Percentiles rank a stretch among this genome's conserved stretches.
These are phyloP conservation scores for Cyclocybe aegerita DNA, from an alignment of 768 basidiomycete species.

Conservation along the genomic window DNA sequence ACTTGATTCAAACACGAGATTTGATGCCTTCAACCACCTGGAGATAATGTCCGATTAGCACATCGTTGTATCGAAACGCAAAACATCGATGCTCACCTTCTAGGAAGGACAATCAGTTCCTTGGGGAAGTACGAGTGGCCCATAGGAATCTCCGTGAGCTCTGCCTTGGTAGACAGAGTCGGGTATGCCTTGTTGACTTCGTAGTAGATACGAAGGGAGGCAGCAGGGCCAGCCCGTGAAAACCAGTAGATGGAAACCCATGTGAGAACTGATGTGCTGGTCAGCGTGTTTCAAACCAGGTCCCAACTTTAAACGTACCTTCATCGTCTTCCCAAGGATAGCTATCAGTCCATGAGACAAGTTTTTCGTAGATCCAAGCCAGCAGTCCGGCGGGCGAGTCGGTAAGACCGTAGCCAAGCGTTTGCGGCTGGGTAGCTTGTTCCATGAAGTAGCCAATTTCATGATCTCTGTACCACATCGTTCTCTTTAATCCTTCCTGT, in stretches of 20 bases:
- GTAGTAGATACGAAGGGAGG: slow-evolving; percentile 59
- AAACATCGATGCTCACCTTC: slow-evolving; percentile 22
- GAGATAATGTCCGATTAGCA: background rate
- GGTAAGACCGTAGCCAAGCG: slow-evolving; percentile 50
- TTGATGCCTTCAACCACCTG: slow-evolving; percentile 42
- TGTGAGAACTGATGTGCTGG: slow-evolving; percentile 40
- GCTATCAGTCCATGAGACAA: slow-evolving; percentile 8
- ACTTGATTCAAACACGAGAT: slow-evolving; percentile 44
- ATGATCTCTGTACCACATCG: slow-evolving; percentile 24
- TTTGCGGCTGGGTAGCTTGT: slow-evolving; percentile 51
- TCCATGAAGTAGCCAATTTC: slow-evolving; percentile 36
- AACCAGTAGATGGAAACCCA: slow-evolving; percentile 63
- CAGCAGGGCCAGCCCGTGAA: slow-evolving; percentile 56
- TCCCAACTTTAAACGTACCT: slow-evolving; percentile 23
- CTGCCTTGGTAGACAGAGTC: slow-evolving; percentile 1
- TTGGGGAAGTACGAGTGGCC: slow-evolving; percentile 54
- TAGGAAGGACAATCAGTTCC: slow-evolving; percentile 34
- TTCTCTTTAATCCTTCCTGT: slow-evolving; percentile 29
- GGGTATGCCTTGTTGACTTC: slow-evolving; percentile 32
- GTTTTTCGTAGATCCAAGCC: slow-evolving; percentile 33
- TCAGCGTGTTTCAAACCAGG: background rate
- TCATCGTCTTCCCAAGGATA: slow-evolving; percentile 42
- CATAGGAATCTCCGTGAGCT: slow-evolving; percentile 34
- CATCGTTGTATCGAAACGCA: background rate
- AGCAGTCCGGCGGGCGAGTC: slow-evolving; percentile 59